phyloP scores from a whole-genome alignment of 441 rosid genomes.

The Eruca vesicaria region DNA sequence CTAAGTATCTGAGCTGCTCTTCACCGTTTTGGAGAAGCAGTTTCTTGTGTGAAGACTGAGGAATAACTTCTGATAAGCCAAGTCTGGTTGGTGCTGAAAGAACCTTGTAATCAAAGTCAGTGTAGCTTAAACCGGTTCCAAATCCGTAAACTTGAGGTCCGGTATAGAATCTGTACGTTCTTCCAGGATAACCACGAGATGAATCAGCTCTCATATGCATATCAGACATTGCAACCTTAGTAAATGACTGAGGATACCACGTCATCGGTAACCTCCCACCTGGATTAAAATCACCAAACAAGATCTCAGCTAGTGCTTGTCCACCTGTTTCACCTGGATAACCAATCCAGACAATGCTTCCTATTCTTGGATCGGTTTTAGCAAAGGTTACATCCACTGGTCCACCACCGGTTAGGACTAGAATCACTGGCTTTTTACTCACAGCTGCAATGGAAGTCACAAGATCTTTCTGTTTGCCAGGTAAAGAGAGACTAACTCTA shows the following conservation, averaged over 20 bases:
- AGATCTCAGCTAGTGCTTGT: constrained; percentile 57
- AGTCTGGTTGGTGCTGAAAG: constrained; percentile 58
- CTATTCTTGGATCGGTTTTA: constrained; percentile 41
- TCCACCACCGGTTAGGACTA: constrained; percentile 74
- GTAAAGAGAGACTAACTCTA: constrained; percentile 59
- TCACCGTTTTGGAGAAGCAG: constrained; percentile 33
- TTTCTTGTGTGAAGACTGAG: constrained; percentile 37
- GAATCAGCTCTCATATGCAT: constrained; percentile 66
- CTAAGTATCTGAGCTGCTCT: constrained; percentile 16
- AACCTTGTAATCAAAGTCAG: constrained; percentile 53
- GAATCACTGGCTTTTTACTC: constrained; percentile 53
- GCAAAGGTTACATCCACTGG: constrained; percentile 68
- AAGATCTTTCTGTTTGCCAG: constrained; percentile 62
- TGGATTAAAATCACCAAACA: constrained; percentile 69
- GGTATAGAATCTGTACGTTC: constrained; percentile 73
- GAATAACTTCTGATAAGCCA: constrained; percentile 37
- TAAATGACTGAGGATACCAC: constrained; percentile 69
- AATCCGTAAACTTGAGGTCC: constrained; percentile 65
- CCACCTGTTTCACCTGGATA: constrained; percentile 82
- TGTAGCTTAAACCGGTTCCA: constrained; percentile 85
- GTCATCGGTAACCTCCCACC: constrained; percentile 75
- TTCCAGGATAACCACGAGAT: constrained; percentile 62
- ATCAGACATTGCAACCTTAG: constrained; percentile 55
- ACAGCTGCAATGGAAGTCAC: constrained; percentile 50
- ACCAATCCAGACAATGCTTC: constrained; percentile 72